phyloP scores from a whole-genome alignment of 1,284 basidiomycete species.

The Rhodotorula sp. region DNA sequence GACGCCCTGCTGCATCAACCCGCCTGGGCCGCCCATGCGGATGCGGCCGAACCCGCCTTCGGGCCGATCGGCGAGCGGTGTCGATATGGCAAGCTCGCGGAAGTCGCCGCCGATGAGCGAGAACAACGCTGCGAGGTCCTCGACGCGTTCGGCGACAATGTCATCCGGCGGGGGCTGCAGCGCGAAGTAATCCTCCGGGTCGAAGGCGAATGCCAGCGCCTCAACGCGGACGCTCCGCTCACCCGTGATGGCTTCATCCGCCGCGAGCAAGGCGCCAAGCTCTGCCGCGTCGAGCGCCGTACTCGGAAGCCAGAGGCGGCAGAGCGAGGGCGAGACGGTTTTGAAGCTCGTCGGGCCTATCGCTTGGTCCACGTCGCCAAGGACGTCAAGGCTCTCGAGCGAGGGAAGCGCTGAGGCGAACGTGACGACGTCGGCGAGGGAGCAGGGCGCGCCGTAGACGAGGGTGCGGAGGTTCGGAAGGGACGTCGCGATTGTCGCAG shows the following conservation, averaged over 20 bases:
- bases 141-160: not conserved
- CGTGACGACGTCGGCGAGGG: conserved; percentile 16
- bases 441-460: conserved; percentile 18
- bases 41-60: conserved; percentile 1
- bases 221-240: not conserved
- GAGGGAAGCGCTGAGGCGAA: conserved; percentile 15
- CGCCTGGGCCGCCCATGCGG: not conserved
- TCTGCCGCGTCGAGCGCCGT: not conserved
- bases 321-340: not conserved
- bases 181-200: conserved; percentile 9
- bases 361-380: conserved; percentile 14
- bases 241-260: not conserved
- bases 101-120: conserved; percentile 1
- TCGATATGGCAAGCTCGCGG: conserved; percentile 2
- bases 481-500: conserved; percentile 5
- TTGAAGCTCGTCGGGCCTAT: not conserved
- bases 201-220: conserved; percentile 29
- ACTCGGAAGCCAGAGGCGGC: conserved; percentile 24
- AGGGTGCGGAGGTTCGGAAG: conserved; percentile 10
- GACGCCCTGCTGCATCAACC: not conserved
- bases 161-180: not conserved
- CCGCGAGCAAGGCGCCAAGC: conserved; percentile 7
- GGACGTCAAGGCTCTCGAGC: conserved; percentile 17
- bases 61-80: conserved; percentile 7
- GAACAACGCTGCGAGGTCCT: conserved; percentile 1